Evolutionary conservation across 805 yeast species (phyloP).

Genomic region (Brettanomyces anomalus): DNA sequence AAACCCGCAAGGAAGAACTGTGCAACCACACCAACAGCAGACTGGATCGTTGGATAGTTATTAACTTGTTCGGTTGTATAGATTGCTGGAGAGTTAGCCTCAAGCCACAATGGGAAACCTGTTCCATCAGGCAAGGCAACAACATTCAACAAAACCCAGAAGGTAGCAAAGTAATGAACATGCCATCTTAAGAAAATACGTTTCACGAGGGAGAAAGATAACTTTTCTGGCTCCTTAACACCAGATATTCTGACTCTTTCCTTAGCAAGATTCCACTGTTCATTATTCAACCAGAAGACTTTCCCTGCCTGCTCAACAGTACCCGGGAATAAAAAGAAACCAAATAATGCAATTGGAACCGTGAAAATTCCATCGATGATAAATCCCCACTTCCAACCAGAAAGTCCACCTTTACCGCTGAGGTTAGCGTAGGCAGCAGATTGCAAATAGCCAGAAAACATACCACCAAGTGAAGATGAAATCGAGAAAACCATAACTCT

Average conservation of each 20-base stretch:
- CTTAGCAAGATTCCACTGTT: slow-evolving; percentile 1
- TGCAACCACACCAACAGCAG: slow-evolving; percentile 32
- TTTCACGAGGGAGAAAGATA: not conserved
- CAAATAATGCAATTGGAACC: slow-evolving; percentile 18
- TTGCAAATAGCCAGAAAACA: slow-evolving; percentile 50
- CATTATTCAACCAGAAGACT: not conserved
- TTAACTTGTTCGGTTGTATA: slow-evolving; percentile 24
- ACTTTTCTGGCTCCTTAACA: slow-evolving; percentile 1
- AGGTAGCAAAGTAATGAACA: slow-evolving; percentile 44
- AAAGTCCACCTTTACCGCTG: slow-evolving; percentile 16
- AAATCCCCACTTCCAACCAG: slow-evolving; percentile 51
- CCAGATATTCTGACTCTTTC: slow-evolving; percentile 1
- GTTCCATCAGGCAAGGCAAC: slow-evolving; percentile 50
- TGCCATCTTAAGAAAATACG: slow-evolving; percentile 47
- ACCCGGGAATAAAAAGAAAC: slow-evolving; percentile 43
- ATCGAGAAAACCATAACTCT: slow-evolving; percentile 30
- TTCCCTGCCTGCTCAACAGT: slow-evolving; percentile 28
- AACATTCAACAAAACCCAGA: slow-evolving; percentile 56
- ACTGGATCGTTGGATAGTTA: slow-evolving; percentile 33
- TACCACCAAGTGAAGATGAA: slow-evolving; percentile 44
- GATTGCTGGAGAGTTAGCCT: slow-evolving; percentile 2
- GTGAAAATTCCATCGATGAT: slow-evolving; percentile 39
- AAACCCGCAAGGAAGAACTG: slow-evolving; percentile 31
- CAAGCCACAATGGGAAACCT: slow-evolving; percentile 34
- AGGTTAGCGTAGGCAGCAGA: slow-evolving; percentile 25